These are phyloP conservation scores for Piper longum DNA, from an alignment of 164 flowering plant genomes.

Conservation along the genomic window DNA sequence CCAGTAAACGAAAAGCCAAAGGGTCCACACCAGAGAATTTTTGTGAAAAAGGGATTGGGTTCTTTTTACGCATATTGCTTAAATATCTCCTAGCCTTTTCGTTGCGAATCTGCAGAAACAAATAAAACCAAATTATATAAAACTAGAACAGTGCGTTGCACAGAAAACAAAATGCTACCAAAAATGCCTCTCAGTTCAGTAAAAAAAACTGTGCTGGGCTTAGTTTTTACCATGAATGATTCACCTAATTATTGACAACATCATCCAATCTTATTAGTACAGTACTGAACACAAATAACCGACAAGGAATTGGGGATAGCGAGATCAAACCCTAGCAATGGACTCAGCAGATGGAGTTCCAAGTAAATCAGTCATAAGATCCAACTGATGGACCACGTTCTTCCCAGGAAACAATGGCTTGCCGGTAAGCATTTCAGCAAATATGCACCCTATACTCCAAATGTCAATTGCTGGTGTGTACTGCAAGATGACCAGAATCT, in stretches of 20 bases:
- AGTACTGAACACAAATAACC: background rate
- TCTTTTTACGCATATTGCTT: constrained; percentile 61
- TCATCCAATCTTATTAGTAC: background rate
- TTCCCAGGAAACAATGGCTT: constrained; percentile 77
- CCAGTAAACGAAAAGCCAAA: constrained; percentile 66
- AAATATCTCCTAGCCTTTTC: constrained; percentile 89
- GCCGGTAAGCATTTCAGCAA: constrained; percentile 70
- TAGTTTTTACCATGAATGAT: too few relatives aligned
- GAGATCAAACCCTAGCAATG: constrained; percentile 44
- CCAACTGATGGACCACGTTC: constrained; percentile 74
- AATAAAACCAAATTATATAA: background rate
- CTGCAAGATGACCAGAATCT: constrained; percentile 27
- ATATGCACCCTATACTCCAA: constrained; percentile 90
- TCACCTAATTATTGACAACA: too few relatives aligned
- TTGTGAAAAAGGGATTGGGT: constrained; percentile 51
- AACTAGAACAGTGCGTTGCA: background rate
- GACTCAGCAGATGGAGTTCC: constrained; percentile 56
- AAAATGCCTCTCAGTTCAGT: too few relatives aligned
- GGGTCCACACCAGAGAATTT: constrained; percentile 72
- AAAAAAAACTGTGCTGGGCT: too few relatives aligned
- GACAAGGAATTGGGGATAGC: constrained; percentile 1
- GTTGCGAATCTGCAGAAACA: constrained; percentile 65
- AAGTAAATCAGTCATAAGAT: constrained; percentile 71
- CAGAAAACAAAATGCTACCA: background rate
- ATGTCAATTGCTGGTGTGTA: constrained; percentile 84